Evolutionary conservation across 371 early-diverging fungal species (phyloP).

Genomic region (Rhizomucor pusillus): DNA sequence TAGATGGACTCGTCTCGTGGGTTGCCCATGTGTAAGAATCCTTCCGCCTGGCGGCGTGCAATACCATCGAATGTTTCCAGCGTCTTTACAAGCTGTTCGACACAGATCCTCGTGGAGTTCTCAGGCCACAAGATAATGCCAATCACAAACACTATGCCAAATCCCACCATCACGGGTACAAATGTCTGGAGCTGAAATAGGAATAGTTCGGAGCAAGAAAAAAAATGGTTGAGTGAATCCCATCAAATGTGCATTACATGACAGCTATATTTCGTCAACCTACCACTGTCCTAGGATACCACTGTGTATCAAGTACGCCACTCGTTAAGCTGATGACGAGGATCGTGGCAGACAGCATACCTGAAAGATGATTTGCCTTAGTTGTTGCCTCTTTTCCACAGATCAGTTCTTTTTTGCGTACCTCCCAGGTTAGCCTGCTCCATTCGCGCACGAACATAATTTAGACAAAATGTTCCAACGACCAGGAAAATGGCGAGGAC

Average conservation of each 20-base stretch:
- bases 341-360: slow-evolving; percentile 44
- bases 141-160: slow-evolving; percentile 25
- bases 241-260: background rate
- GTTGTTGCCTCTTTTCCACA: background rate
- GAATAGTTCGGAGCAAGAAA: background rate
- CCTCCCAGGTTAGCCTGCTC: slow-evolving; percentile 48
- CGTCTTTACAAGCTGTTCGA: slow-evolving; percentile 29
- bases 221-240: too few species aligned
- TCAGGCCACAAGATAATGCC: slow-evolving; percentile 36
- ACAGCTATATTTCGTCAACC: background rate
- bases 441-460: slow-evolving; percentile 34
- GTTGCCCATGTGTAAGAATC: slow-evolving; percentile 20
- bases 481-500: slow-evolving; percentile 29
- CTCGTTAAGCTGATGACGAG: slow-evolving; percentile 36
- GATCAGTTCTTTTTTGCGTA: slow-evolving; percentile 4
- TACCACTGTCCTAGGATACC: slow-evolving; percentile 27
- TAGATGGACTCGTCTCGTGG: slow-evolving; percentile 10
- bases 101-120: slow-evolving; percentile 35
- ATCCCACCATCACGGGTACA: slow-evolving; percentile 30
- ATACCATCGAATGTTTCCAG: slow-evolving; percentile 32
- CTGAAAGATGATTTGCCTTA: slow-evolving; percentile 4
- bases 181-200: slow-evolving; percentile 9
- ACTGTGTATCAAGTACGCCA: slow-evolving; percentile 26
- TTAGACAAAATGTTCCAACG: slow-evolving; percentile 35
- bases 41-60: slow-evolving; percentile 24